Conservation (phyloP, 1,284 basidiomycete species). For the Flammula alnicola region DNA sequence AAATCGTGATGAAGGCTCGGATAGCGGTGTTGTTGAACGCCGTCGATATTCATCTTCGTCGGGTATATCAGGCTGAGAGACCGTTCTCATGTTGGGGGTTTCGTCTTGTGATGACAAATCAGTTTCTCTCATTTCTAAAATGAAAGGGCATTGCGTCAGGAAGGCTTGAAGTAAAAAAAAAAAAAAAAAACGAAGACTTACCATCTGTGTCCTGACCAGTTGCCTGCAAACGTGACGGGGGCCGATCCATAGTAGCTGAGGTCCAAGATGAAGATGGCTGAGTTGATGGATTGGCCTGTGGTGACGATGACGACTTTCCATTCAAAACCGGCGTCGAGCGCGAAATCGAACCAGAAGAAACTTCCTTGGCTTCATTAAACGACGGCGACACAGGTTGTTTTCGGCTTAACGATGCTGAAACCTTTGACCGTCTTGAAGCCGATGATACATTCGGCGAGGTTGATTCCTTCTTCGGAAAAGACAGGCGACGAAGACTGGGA, state of each 20-base stretch:
- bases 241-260: no score
- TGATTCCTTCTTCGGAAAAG: conserved; percentile 11
- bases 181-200: neutral
- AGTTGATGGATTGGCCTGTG: neutral
- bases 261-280: neutral
- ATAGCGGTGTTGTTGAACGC: neutral
- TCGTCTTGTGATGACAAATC: conserved; percentile 18
- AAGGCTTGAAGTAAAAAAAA: no score
- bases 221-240: neutral
- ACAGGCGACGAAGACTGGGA: conserved; percentile 11
- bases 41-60: neutral
- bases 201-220: conserved; percentile 13
- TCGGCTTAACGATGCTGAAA: neutral
- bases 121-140: conserved; percentile 19
- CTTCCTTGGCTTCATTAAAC: neutral
- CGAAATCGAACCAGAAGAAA: no score
- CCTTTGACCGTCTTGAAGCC: conserved; percentile 3
- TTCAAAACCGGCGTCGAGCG: neutral
- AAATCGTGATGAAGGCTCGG: neutral
- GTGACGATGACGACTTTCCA: neutral
- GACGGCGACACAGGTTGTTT: neutral
- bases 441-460: conserved; percentile 10
- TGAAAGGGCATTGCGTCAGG: conserved; percentile 5
- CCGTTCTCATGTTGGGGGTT: conserved; percentile 16
- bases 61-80: neutral